Evolutionary conservation across 108 stramenopile species (phyloP).

Genomic region (Skeletonema potamos): DNA sequence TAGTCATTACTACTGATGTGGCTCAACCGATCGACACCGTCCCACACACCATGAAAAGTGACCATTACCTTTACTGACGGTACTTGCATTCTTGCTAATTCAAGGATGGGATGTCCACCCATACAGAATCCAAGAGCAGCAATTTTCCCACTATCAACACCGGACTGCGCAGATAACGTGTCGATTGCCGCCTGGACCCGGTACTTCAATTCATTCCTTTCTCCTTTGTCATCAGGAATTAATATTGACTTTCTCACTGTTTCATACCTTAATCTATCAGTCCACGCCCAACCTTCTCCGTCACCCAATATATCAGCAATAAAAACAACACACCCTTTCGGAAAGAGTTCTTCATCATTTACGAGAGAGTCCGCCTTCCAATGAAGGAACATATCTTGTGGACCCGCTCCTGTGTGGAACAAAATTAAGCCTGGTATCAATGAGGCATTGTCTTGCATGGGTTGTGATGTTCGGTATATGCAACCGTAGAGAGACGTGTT

Average conservation of each 20-base stretch:
- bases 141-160: conserved; percentile 46
- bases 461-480: conserved; percentile 29
- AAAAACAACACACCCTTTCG: conserved; percentile 51
- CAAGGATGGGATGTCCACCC: conserved; percentile 68
- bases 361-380: conserved; percentile 67
- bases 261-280: conserved; percentile 54
- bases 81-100: conserved; percentile 42
- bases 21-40: conserved; percentile 24
- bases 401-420: conserved; percentile 81
- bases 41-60: conserved; percentile 80
- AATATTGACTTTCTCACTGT: conserved; percentile 38
- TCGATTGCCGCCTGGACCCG: conserved; percentile 39
- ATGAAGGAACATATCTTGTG: conserved; percentile 69
- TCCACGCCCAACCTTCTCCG: conserved; percentile 67
- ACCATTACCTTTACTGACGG: conserved; percentile 46
- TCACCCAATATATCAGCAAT: conserved; percentile 69
- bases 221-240: conserved; percentile 27
- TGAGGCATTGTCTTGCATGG: not conserved
- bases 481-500: conserved; percentile 49
- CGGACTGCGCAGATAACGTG: conserved; percentile 6
- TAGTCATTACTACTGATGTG: not conserved
- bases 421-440: conserved; percentile 55
- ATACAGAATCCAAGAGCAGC: conserved; percentile 74
- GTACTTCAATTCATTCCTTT: conserved; percentile 20
- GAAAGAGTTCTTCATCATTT: conserved; percentile 23